A percentile compares a stretch with the other conserved stretches of the same genome.
phyloP scores from a whole-genome alignment of 257 asterid species.

The Solanum bulbocastanum region DNA sequence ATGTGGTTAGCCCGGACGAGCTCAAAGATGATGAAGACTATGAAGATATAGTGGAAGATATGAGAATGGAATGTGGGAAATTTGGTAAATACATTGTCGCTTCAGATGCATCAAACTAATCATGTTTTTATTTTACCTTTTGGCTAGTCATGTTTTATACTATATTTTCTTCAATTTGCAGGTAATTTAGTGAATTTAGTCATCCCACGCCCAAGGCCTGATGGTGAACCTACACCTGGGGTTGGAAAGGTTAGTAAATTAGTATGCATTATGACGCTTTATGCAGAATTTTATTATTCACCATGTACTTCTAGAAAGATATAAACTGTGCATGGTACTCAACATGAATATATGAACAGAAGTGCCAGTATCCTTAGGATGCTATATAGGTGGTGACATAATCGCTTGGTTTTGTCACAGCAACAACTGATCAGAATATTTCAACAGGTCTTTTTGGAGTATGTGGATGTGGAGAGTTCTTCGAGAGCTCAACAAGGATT shows the following conservation, averaged over 20 bases:
- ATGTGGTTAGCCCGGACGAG: slow-evolving; percentile 68
- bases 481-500: slow-evolving; percentile 71
- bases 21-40: slow-evolving; percentile 72
- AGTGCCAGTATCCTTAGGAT: background rate
- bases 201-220: slow-evolving; percentile 77
- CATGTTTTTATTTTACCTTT: background rate
- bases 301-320: background rate
- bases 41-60: slow-evolving; percentile 81
- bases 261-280: background rate
- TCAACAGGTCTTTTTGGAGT: slow-evolving; percentile 36
- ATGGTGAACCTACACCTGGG: slow-evolving; percentile 69
- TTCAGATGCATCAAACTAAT: background rate
- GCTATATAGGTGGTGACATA: background rate
- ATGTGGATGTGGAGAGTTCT: slow-evolving; percentile 62
- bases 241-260: slow-evolving; percentile 72
- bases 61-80: slow-evolving; percentile 84
- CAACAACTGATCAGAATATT: background rate
- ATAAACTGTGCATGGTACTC: background rate
- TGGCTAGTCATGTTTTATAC: background rate
- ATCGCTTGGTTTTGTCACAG: background rate
- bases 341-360: background rate
- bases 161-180: slow-evolving; percentile 16
- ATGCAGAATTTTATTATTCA: background rate
- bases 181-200: slow-evolving; percentile 67
- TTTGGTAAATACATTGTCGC: slow-evolving; percentile 18